These are phyloP conservation scores for Ophiognomonia clavigignenti-juglandacearum DNA, from an alignment of 2,329 filamentous ascomycete genomes.

Conservation along the genomic window DNA sequence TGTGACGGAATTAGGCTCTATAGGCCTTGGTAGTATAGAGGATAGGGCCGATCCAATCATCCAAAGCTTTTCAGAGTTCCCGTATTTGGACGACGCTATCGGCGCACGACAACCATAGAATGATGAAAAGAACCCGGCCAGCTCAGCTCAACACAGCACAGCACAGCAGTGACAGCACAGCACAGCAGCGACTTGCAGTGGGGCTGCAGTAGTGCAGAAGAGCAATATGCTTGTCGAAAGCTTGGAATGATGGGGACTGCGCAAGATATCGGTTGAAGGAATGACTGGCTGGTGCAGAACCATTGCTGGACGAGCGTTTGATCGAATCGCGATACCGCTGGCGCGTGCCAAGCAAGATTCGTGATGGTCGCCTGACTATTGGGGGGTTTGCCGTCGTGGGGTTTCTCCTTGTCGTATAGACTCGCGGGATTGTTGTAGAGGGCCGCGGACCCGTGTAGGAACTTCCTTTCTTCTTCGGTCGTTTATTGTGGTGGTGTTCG, in stretches of 20 bases:
- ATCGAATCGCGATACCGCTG: too few relatives aligned
- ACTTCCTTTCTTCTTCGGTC: too few relatives aligned
- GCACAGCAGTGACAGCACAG: conserved; percentile 6
- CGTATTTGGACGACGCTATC: conserved; percentile 5
- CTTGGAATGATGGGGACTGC: conserved; percentile 1
- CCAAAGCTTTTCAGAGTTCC: conserved; percentile 6
- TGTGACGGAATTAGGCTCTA: conserved; percentile 8
- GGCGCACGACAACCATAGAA: background rate
- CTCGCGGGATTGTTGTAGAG: conserved; percentile 10
- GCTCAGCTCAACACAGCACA: background rate
- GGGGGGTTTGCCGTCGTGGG: background rate
- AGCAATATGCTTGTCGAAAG: conserved; percentile 11
- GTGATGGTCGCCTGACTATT: too few relatives aligned
- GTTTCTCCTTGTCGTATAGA: conserved; percentile 1
- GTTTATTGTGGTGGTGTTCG: too few relatives aligned
- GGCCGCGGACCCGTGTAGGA: conserved; percentile 13
- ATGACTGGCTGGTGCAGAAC: conserved; percentile 15
- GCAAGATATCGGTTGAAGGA: conserved; percentile 10
- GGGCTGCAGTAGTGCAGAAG: background rate
- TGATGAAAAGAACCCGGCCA: conserved; percentile 5
- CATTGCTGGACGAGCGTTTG: conserved; percentile 15
- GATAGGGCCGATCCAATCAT: conserved; percentile 5
- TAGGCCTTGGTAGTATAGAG: too few relatives aligned
- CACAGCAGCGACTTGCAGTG: conserved; percentile 1
- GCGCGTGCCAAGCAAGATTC: too few relatives aligned